A percentile compares a stretch with the other conserved stretches of the same genome.
These are phyloP conservation scores for Klebsormidium nitens DNA, from an alignment of 139 green algal genomes.

Conservation along the genomic window DNA sequence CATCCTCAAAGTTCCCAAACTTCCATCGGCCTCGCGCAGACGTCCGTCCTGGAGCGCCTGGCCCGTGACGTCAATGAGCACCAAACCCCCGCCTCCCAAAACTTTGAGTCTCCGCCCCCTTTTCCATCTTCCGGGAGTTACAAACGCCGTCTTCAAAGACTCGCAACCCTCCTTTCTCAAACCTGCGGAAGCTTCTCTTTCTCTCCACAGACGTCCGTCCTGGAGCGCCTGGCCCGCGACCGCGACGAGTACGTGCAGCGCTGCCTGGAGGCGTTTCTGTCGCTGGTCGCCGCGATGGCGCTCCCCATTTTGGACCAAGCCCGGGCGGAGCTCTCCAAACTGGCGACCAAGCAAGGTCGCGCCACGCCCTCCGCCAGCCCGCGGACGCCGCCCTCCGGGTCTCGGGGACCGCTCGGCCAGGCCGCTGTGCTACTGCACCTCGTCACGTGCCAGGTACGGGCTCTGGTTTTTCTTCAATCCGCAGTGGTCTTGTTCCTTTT, in stretches of 20 bases:
- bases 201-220: too few species aligned
- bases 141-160: neutral
- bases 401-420: slow-evolving; percentile 21
- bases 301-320: slow-evolving; percentile 40
- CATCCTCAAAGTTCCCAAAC: slow-evolving; percentile 50
- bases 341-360: neutral
- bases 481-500: too few species aligned
- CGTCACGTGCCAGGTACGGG: slow-evolving; percentile 54
- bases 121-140: too few species aligned
- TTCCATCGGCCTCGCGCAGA: too few species aligned
- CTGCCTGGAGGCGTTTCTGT: slow-evolving; percentile 47
- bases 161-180: slow-evolving; percentile 39
- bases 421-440: slow-evolving; percentile 61
- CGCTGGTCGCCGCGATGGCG: slow-evolving; percentile 45
- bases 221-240: slow-evolving; percentile 56
- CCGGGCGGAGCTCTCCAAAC: slow-evolving; percentile 14
- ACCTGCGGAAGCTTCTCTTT: slow-evolving; percentile 55
- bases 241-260: slow-evolving; percentile 56
- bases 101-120: too few species aligned
- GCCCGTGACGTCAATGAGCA: slow-evolving; percentile 58
- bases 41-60: slow-evolving; percentile 50
- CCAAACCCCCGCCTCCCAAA: too few species aligned
- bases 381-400: neutral
- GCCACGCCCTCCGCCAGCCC: neutral
- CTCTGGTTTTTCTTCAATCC: too few species aligned